A percentile compares a stretch with the other conserved stretches of the same genome.
These are phyloP conservation scores for Xanthoparmelia taractica DNA, from an alignment of 495 filamentous ascomycete genomes.

Conservation along the genomic window DNA sequence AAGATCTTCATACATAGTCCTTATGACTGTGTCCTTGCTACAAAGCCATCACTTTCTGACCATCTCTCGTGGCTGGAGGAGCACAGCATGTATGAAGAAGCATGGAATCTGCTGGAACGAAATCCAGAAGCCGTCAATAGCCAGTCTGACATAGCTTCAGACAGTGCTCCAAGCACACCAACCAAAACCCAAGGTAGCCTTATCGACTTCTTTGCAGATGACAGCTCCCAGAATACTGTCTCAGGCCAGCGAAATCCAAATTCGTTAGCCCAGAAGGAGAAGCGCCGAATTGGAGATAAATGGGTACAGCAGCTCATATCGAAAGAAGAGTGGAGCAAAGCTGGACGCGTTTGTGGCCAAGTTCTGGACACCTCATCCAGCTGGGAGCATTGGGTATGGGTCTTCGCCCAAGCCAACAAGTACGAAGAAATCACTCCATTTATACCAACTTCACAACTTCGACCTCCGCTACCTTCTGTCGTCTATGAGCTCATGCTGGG, in stretches of 20 bases:
- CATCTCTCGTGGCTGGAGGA: conserved; percentile 78
- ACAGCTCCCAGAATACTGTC: conserved; percentile 53
- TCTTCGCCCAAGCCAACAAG: conserved; percentile 73
- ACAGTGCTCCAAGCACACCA: conserved; percentile 26
- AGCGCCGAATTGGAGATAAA: conserved; percentile 80
- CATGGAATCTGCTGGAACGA: conserved; percentile 80
- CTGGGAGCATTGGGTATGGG: conserved; percentile 95
- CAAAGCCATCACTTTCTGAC: conserved; percentile 75
- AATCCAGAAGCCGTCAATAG: conserved; percentile 53
- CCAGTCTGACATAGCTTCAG: conserved; percentile 36
- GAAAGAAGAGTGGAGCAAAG: conserved; percentile 62
- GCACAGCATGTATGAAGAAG: conserved; percentile 68
- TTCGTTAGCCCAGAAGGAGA: conserved; percentile 76
- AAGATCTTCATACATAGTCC: conserved; percentile 96
- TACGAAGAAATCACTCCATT: conserved; percentile 82
- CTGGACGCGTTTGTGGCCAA: conserved; percentile 69
- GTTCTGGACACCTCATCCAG: conserved; percentile 68
- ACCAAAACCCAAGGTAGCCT: conserved; percentile 31
- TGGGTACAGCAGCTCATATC: conserved; percentile 82
- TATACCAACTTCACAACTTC: conserved; percentile 65
- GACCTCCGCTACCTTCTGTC: conserved; percentile 69
- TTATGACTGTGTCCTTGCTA: conserved; percentile 84
- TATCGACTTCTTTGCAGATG: conserved; percentile 75
- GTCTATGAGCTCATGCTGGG: conserved; percentile 81
- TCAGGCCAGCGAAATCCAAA: conserved; percentile 30